Evolutionary conservation across 139 green algal species (phyloP).

Genomic region (Chlamydomonas schloesseri): DNA sequence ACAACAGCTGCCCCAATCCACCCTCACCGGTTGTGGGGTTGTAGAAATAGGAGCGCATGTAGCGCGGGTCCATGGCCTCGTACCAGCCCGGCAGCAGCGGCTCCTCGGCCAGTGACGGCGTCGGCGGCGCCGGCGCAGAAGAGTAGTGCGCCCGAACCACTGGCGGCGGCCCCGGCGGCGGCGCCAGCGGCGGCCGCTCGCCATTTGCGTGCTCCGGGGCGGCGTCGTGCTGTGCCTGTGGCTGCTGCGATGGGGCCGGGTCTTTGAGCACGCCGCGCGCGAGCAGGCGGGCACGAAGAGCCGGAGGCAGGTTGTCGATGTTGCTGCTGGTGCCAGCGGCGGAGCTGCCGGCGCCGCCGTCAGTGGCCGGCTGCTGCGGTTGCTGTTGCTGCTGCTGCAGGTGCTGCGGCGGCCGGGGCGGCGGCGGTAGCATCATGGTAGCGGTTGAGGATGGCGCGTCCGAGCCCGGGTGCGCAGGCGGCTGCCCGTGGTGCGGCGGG

Average conservation of each 20-base stretch:
- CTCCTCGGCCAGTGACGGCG: conserved; percentile 24
- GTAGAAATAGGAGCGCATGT: conserved; percentile 80
- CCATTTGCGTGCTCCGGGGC: no score
- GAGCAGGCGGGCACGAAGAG: conserved; percentile 65
- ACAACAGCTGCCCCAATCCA: no score
- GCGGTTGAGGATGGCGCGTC: neutral
- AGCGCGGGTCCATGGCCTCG: conserved; percentile 73
- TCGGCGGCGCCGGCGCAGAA: conserved; percentile 22
- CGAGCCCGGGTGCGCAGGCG: conserved; percentile 1
- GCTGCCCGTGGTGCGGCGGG: neutral
- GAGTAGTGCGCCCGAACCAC: conserved; percentile 11
- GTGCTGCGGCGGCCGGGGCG: conserved; percentile 3
- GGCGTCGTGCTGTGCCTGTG: conserved; percentile 2
- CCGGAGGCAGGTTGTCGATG: conserved; percentile 63
- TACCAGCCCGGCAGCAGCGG: conserved; percentile 76
- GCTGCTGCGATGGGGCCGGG: neutral
- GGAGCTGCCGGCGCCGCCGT: neutral
- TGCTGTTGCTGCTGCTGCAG: neutral
- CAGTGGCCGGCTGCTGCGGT: neutral
- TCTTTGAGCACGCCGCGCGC: conserved; percentile 69
- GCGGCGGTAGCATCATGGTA: neutral
- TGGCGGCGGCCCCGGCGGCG: neutral
- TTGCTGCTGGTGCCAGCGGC: neutral
- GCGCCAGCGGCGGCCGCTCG: no score
- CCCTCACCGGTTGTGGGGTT: conserved; percentile 68